These are phyloP conservation scores for Cordyceps pruinosa DNA, from an alignment of 2,329 filamentous ascomycete genomes.

Conservation along the genomic window DNA sequence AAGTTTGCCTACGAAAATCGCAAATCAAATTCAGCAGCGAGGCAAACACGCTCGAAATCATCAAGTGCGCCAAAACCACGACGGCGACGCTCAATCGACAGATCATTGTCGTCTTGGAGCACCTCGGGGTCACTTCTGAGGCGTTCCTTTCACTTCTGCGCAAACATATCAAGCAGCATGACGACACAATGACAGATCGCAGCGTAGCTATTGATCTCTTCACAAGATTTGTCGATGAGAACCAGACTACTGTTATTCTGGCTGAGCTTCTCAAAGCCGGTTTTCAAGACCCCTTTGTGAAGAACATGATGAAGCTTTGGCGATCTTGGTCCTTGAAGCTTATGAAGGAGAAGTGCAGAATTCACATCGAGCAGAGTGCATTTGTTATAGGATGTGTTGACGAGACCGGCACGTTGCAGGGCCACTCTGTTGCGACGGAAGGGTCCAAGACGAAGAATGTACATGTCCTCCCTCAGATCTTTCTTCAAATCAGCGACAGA, in stretches of 20 bases:
- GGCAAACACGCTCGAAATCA: slow-evolving; percentile 74
- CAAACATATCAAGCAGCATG: slow-evolving; percentile 60
- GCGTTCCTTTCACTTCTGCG: slow-evolving; percentile 63
- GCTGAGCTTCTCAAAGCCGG: slow-evolving; percentile 71
- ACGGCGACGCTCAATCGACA: slow-evolving; percentile 82
- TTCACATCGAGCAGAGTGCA: slow-evolving; percentile 73
- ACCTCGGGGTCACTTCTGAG: slow-evolving; percentile 61
- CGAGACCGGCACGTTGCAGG: slow-evolving; percentile 68
- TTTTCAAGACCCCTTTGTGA: slow-evolving; percentile 82
- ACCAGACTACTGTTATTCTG: slow-evolving; percentile 68
- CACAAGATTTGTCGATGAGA: slow-evolving; percentile 73
- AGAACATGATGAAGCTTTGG: slow-evolving; percentile 77
- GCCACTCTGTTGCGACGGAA: slow-evolving; percentile 52
- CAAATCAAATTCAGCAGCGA: slow-evolving; percentile 78
- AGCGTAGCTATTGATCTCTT: slow-evolving; percentile 60
- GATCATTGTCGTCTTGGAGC: slow-evolving; percentile 76
- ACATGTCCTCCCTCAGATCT: slow-evolving; percentile 70
- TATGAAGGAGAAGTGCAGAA: slow-evolving; percentile 86
- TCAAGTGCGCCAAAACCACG: slow-evolving; percentile 70
- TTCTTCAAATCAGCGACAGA: slow-evolving; percentile 67
- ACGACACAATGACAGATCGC: slow-evolving; percentile 62
- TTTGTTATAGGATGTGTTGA: slow-evolving; percentile 86
- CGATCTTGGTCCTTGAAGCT: slow-evolving; percentile 81
- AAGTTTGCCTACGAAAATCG: slow-evolving; percentile 73
- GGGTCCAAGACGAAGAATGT: slow-evolving; percentile 35